These are phyloP conservation scores for Pythium myriotylum DNA, from an alignment of 352 stramenopile genomes.

Conservation along the genomic window DNA sequence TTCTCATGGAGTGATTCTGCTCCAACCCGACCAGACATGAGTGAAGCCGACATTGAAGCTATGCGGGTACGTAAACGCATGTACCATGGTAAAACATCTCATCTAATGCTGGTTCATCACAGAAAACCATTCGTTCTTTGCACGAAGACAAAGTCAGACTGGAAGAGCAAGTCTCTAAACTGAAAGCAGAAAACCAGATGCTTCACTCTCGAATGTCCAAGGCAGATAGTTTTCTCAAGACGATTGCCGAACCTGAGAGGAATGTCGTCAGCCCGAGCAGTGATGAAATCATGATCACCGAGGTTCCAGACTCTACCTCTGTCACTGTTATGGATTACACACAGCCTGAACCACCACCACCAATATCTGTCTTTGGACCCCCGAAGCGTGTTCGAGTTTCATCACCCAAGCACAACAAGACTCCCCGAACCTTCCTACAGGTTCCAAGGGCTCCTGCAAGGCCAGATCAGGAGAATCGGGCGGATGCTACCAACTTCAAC, in stretches of 20 bases:
- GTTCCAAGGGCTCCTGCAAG: constrained; percentile 4
- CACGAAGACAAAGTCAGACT: constrained; percentile 36
- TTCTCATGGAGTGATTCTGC: constrained; percentile 28
- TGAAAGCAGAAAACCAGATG: constrained; percentile 33
- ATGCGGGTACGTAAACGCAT: constrained; percentile 33
- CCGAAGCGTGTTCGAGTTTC: constrained; percentile 25
- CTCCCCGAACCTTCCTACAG: constrained; percentile 6
- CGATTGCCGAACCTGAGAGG: constrained; percentile 14
- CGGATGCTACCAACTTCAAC: constrained; percentile 19
- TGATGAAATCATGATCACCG: constrained; percentile 7
- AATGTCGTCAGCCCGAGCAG: constrained; percentile 2
- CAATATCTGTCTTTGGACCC: constrained; percentile 9
- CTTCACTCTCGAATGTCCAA: constrained; percentile 27
- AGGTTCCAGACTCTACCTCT: background rate
- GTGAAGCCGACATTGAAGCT: constrained; percentile 22
- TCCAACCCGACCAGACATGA: background rate
- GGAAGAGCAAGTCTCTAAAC: constrained; percentile 28
- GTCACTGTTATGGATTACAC: constrained; percentile 1
- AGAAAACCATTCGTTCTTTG: constrained; percentile 38
- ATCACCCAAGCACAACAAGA: constrained; percentile 14
- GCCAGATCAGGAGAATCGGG: constrained; percentile 25
- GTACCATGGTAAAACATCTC: no score
- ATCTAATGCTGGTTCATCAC: no score
- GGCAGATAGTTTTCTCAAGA: constrained; percentile 28
- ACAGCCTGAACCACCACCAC: background rate